Evolutionary conservation across 306 rosid species (phyloP).

Genomic region (Acacia crassicarpa): DNA sequence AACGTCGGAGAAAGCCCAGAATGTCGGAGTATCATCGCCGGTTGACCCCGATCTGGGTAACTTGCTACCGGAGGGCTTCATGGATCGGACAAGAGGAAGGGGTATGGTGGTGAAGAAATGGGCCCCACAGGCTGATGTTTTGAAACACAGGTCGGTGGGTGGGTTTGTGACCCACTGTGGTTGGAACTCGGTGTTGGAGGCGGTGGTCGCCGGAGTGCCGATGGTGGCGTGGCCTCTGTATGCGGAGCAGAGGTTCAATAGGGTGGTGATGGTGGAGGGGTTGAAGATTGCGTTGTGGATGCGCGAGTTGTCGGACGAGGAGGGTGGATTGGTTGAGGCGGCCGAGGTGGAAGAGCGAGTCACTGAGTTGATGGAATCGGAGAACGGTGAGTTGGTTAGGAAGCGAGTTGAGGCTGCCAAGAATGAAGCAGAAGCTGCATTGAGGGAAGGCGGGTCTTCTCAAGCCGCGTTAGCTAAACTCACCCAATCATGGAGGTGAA

Average conservation of each 20-base stretch:
- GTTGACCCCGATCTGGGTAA: constrained; percentile 32
- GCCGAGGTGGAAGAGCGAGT: constrained; percentile 46
- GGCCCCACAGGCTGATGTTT: constrained; percentile 50
- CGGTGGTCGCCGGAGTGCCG: constrained; percentile 47
- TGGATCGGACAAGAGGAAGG: constrained; percentile 28
- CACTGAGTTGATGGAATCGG: constrained; percentile 46
- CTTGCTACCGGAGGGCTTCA: constrained; percentile 47
- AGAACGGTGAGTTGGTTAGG: constrained; percentile 5
- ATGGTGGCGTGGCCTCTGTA: constrained; percentile 55
- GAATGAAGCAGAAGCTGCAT: background rate
- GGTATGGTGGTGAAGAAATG: constrained; percentile 47
- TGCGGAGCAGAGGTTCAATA: constrained; percentile 48
- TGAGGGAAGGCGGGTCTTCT: background rate
- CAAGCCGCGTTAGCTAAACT: background rate
- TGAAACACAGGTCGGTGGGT: constrained; percentile 45
- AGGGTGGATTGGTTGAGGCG: constrained; percentile 29
- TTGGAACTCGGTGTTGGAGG: constrained; percentile 34
- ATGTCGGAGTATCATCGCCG: background rate
- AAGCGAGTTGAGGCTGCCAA: background rate
- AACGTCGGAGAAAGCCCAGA: background rate
- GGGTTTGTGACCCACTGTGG: constrained; percentile 56
- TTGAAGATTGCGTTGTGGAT: constrained; percentile 37
- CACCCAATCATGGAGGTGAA: background rate
- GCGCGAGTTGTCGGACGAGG: constrained; percentile 4
- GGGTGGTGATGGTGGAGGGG: constrained; percentile 8